phyloP scores from a whole-genome alignment of 2,329 filamentous ascomycete species.

The Botrytis sinoallii region DNA sequence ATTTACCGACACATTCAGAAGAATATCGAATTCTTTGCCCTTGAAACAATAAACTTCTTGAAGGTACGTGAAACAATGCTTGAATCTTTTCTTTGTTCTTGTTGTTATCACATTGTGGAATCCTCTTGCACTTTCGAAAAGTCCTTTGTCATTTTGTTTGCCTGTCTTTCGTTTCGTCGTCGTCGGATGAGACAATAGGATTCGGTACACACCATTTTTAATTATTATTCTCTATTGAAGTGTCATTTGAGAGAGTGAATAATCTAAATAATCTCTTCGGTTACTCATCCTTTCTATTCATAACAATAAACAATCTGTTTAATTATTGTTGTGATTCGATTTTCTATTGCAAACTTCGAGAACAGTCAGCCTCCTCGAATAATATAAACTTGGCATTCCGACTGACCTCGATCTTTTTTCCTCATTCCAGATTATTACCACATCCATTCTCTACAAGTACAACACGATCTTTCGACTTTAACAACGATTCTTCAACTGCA shows the following conservation, averaged over 20 bases:
- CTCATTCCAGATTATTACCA: constrained; percentile 7
- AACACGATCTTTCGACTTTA: neutral
- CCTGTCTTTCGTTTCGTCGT: neutral
- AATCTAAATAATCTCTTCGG: neutral
- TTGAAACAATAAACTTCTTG: neutral
- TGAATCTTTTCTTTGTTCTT: neutral
- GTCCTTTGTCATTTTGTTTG: neutral
- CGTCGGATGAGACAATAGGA: neutral
- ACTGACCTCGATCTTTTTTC: constrained; percentile 2
- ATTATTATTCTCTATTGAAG: neutral
- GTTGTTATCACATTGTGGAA: neutral
- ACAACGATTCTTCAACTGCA: neutral
- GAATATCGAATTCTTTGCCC: neutral
- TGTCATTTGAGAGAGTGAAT: neutral
- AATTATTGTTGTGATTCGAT: neutral
- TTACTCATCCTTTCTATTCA: neutral
- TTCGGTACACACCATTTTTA: neutral
- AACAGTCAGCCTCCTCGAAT: neutral
- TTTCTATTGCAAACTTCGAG: neutral
- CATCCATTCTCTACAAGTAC: neutral
- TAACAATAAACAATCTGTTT: neutral
- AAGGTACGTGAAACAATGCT: constrained; percentile 6
- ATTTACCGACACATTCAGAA: neutral
- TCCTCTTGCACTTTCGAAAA: neutral
- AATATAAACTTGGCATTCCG: constrained; percentile 11